Percentiles rank a stretch among this genome's conserved stretches.
Conservation (phyloP, 306 rosid species). For the Prunus fruticosa region DNA sequence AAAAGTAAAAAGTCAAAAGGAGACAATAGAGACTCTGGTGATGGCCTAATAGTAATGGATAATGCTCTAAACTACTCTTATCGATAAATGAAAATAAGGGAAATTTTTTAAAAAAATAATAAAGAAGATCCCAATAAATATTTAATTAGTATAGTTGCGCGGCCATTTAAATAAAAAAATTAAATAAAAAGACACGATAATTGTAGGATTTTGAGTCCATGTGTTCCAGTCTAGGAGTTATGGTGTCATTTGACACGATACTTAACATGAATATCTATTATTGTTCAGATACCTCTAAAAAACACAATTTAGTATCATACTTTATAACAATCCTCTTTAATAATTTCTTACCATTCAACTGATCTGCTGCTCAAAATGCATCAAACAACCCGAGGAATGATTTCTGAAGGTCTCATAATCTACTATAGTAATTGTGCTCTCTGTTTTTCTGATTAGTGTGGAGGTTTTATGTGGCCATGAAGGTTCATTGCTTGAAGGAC, state of each 20-base stretch:
- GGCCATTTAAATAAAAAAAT: too few relatives aligned
- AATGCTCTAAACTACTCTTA: too few relatives aligned
- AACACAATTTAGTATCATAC: background rate
- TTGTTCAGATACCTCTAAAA: background rate
- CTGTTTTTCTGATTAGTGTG: background rate
- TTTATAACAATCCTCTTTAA: background rate
- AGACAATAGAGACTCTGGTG: too few relatives aligned
- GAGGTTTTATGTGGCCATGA: background rate
- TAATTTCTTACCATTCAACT: background rate
- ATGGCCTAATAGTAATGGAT: too few relatives aligned
- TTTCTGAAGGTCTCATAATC: background rate
- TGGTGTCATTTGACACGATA: background rate
- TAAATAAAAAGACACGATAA: too few relatives aligned
- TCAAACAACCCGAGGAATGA: background rate
- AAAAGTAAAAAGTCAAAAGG: too few relatives aligned
- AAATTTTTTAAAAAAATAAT: too few relatives aligned
- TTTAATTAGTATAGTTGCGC: too few relatives aligned
- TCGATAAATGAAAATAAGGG: too few relatives aligned
- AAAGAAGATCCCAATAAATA: too few relatives aligned
- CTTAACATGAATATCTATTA: background rate
- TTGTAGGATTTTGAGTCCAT: too few relatives aligned
- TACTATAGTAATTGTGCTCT: background rate
- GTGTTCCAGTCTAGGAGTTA: background rate
- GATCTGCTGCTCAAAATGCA: background rate
- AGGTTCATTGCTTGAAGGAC: too few relatives aligned